These are phyloP conservation scores for Candida alai DNA, from an alignment of 805 yeast species.

Conservation along the genomic window DNA sequence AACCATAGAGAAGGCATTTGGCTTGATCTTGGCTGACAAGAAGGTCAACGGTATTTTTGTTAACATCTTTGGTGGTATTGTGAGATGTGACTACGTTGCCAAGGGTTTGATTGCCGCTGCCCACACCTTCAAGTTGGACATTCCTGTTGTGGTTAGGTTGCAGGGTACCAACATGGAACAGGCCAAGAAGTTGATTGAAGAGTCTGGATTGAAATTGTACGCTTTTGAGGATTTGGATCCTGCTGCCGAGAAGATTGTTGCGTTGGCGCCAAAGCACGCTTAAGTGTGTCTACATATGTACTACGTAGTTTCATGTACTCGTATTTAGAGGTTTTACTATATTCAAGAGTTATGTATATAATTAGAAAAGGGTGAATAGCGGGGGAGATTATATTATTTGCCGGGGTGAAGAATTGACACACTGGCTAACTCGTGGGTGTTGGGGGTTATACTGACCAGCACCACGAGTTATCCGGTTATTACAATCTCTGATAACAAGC, in stretches of 20 bases:
- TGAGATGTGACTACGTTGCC: constrained; percentile 98
- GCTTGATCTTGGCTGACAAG: constrained; percentile 83
- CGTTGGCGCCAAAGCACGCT: constrained; percentile 45
- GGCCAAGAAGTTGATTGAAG: constrained; percentile 80
- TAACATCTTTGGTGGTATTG: constrained; percentile 99
- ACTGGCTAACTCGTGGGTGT: no score
- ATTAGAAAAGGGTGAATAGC: no score
- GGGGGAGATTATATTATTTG: no score
- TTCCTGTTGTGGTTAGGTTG: constrained; percentile 96
- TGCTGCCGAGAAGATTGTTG: constrained; percentile 94
- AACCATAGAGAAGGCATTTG: constrained; percentile 95
- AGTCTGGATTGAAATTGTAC: constrained; percentile 90
- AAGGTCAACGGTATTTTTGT: constrained; percentile 94
- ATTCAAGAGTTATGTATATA: no score
- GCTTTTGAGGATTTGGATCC: constrained; percentile 91
- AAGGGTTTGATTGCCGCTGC: constrained; percentile 95
- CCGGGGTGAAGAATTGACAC: no score
- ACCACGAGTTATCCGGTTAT: no score
- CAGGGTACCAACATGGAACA: constrained; percentile 95
- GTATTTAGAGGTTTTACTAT: no score
- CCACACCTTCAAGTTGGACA: constrained; percentile 81
- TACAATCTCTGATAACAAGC: no score
- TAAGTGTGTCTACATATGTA: no score
- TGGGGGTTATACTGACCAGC: no score
- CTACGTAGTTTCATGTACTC: no score